Conservation (phyloP, 805 yeast species). For the Starmerella davenportii region DNA sequence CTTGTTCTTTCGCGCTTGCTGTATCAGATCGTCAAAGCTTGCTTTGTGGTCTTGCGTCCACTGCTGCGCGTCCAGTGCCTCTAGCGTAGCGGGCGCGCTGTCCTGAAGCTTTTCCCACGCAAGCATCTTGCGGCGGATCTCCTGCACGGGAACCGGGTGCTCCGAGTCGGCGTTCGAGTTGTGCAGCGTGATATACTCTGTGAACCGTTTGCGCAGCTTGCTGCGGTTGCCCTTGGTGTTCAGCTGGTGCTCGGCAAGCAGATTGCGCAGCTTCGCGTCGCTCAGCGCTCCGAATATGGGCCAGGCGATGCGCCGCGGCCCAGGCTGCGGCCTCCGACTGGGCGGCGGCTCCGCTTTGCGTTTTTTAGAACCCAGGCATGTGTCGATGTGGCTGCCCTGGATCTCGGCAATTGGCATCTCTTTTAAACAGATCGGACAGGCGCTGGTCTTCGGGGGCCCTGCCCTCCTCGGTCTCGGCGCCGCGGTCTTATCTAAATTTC, state of each 20-base stretch:
- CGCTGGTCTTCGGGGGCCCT: constrained; percentile 19
- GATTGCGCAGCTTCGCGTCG: constrained; percentile 42
- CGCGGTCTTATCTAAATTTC: not conserved
- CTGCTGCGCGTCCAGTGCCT: constrained; percentile 8
- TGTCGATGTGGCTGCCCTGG: constrained; percentile 44
- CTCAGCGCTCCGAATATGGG: constrained; percentile 45
- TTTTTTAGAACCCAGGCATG: constrained; percentile 28
- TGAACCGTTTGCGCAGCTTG: constrained; percentile 51
- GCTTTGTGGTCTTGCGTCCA: constrained; percentile 14
- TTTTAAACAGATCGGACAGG: constrained; percentile 51
- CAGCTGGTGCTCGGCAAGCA: constrained; percentile 36
- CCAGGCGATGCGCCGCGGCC: constrained; percentile 21
- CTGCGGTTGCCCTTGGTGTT: constrained; percentile 45
- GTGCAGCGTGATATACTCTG: constrained; percentile 58
- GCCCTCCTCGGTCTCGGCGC: too few relatives aligned
- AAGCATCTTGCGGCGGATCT: constrained; percentile 36
- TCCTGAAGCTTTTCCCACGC: constrained; percentile 19
- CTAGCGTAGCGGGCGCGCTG: constrained; percentile 3
- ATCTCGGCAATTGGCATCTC: constrained; percentile 37
- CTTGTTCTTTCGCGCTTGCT: constrained; percentile 10
- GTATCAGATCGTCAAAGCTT: constrained; percentile 13
- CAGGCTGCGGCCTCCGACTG: constrained; percentile 1
- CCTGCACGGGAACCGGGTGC: constrained; percentile 40
- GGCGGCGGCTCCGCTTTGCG: constrained; percentile 1
- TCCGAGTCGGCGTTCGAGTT: constrained; percentile 66